phyloP scores from a whole-genome alignment of 2,329 filamentous ascomycete species.

The Penicillium sp. region DNA sequence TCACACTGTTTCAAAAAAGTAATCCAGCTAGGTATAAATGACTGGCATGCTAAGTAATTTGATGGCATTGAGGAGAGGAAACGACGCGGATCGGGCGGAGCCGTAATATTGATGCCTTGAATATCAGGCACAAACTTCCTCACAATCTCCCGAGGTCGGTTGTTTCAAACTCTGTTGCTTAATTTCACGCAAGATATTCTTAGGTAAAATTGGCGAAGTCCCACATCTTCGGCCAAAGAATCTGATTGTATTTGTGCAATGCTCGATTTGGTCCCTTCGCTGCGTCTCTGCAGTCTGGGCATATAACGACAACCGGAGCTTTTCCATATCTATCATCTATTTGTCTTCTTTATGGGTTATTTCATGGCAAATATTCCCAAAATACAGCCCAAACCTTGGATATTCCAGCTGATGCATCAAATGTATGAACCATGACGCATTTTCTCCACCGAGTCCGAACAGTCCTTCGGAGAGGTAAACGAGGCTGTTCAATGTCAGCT shows the following conservation, averaged over 20 bases:
- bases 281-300: neutral
- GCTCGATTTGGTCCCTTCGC: neutral
- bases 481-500: neutral
- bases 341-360: neutral
- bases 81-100: neutral
- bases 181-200: neutral
- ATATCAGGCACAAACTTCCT: slow-evolving; percentile 1
- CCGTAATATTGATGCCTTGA: neutral
- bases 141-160: neutral
- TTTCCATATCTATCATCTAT: neutral
- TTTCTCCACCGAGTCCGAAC: slow-evolving; percentile 16
- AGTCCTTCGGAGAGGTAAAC: slow-evolving; percentile 15
- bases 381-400: neutral
- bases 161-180: slow-evolving; percentile 1
- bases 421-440: slow-evolving; percentile 10
- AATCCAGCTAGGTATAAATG: neutral
- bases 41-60: neutral
- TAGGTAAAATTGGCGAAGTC: neutral
- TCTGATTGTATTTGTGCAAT: neutral
- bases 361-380: too few relatives aligned
- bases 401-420: neutral
- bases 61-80: neutral
- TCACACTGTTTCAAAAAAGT: neutral
- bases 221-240: neutral
- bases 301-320: neutral